A percentile compares a stretch with the other conserved stretches of the same genome.
Conservation (phyloP, 345 rosid genomes). For the Gossypium anomalum region DNA sequence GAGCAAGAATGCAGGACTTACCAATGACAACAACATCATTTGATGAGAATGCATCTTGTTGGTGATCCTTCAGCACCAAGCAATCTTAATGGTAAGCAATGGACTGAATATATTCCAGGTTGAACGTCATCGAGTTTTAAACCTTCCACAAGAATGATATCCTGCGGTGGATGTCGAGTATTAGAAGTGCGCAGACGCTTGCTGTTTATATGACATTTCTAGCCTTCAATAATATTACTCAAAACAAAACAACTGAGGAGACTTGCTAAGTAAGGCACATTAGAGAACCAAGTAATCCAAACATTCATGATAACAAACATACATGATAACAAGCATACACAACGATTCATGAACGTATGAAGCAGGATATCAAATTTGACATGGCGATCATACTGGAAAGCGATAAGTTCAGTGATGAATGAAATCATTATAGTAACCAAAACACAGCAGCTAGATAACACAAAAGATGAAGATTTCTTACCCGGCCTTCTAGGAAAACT, state of each 20-base stretch:
- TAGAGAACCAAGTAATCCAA: neutral
- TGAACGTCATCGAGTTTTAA: slow-evolving; percentile 33
- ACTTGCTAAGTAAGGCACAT: neutral
- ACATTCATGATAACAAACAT: neutral
- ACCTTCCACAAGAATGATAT: slow-evolving; percentile 34
- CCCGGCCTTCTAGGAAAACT: slow-evolving; percentile 43
- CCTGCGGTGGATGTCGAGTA: slow-evolving; percentile 20
- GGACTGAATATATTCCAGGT: slow-evolving; percentile 33
- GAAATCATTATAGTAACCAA: neutral
- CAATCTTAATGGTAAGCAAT: slow-evolving; percentile 39
- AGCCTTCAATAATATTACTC: neutral
- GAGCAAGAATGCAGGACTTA: neutral
- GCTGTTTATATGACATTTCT: neutral
- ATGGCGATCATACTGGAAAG: neutral
- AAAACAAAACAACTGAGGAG: neutral
- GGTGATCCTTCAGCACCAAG: slow-evolving; percentile 41
- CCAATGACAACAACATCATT: slow-evolving; percentile 17
- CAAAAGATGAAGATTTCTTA: slow-evolving; percentile 21
- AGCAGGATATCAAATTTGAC: neutral
- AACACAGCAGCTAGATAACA: neutral
- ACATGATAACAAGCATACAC: neutral
- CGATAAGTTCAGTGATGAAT: neutral
- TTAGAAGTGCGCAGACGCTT: neutral
- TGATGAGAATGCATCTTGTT: slow-evolving; percentile 41
- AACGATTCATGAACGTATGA: slow-evolving; percentile 3